Base-by-base conservation (phyloP, 1,284 basidiomycete genomes). In the Trichosporon sp. region DNA sequence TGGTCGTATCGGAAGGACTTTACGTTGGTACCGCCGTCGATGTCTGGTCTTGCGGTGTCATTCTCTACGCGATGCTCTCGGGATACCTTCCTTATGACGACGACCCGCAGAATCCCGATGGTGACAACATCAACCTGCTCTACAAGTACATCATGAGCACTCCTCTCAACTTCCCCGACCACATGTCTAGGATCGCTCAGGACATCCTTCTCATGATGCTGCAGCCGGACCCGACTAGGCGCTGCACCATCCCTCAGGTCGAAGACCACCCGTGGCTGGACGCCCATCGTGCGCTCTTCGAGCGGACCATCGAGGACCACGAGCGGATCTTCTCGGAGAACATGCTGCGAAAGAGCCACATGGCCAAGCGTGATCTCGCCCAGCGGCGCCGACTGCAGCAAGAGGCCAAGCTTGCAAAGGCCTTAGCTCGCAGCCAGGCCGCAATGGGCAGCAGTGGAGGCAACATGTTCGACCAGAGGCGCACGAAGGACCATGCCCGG, bases 21-120 rank as follows among this genome's bases (percentile, higher is more conserved):
- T 99, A 99, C 78, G 94, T 97, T 48, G 97, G 97, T 26, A 94
- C 93, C n/a, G 96, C 97, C 1, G 97, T 99, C 72, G 97, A 99
- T 79, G 96, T 99, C 78, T 99, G 97, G 97, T 94, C 92, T 12
- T 99, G 97, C 78, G 97, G 97, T 74, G 97, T 99, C 75, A 99
- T 99, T 78, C 88, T 99, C 5, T 99, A 98, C 83, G 97, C 97
- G 70, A 99, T 99, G 96, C 89, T 99, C 11, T 95, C 96, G 1
- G 97, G 97, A 7, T 99, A 99, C 81, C 90, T 99, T 38, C 97
- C 97, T n/a, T 99, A 98, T 83, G 97, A 99, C 84, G 97, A 99
- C 83, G 97, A 99, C 84, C 97, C 97, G 1, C 91, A 91, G 38
- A 99, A 99, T 83, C 97, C 97, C 2, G 97, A 99, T 75, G 97